Evolutionary conservation across 2,329 filamentous ascomycete genomes (phyloP), one percentile per base, ranked within the genome.

Genomic region (Lachnellula arida): DNA sequence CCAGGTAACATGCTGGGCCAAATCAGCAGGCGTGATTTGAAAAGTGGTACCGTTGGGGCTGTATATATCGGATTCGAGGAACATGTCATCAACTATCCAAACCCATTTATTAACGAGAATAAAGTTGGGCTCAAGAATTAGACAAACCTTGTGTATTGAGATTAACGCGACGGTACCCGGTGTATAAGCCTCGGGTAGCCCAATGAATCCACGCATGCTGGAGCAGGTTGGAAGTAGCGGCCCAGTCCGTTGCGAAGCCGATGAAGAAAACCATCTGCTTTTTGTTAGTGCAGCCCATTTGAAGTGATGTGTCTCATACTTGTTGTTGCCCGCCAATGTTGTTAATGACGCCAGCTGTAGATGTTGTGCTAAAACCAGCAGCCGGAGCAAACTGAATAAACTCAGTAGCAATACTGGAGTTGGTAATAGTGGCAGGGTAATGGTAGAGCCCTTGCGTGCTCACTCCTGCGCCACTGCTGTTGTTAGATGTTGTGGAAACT

Each of bases 171-270:
- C 65, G 59, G 52, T 61, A 65, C 46, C 62, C 62, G 14, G 65
- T 60, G 56, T 70, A 80, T 8, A 85, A 68, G 39, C 82, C 82
- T 58, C 81, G 76, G 5, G 82, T 85, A 35, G 82, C 67, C 82
- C 81, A 86, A 62, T 78, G 78, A 57, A 86, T 84, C 76, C 79
- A 84, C 11, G 81, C 75, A 68, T 86, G 82, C 68, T 85, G 81
- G 49, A 84, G 68, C 63, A 77, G 82, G 67, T 76, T 83, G 63
- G 79, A 81, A 2, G 81, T 77, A 14, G 75, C 62, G 57, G 67
- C 71, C 74, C 73, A 75, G 50, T 72, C 71, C 22, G 70, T 71
- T 11, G 72, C 72, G 51, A 80, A 83, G 15, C 73, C 70, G 52
- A 79, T 76, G 71, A 85, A 85, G 72, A 80, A 85, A 3, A 77